Percentiles rank a stretch among this genome's conserved stretches.
Conservation (phyloP, 768 basidiomycete species). For the Mycena kentingensis region DNA sequence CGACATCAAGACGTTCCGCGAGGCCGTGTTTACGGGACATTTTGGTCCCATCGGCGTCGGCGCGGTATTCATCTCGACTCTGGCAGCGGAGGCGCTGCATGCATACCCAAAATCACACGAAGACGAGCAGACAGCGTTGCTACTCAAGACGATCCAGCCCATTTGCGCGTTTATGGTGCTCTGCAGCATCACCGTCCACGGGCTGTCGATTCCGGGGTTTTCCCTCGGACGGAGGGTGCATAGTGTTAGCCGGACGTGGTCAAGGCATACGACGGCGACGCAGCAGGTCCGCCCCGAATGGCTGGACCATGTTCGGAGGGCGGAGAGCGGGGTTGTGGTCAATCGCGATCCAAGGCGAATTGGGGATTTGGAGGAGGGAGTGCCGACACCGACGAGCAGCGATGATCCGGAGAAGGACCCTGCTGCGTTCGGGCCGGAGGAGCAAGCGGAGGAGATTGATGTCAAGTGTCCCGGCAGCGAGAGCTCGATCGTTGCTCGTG, state of each 20-base stretch:
- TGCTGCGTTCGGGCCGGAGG: constrained; percentile 16
- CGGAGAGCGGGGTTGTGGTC: constrained; percentile 72
- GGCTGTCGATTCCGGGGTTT: constrained; percentile 92
- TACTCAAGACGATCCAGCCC: constrained; percentile 82
- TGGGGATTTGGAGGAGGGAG: constrained; percentile 25
- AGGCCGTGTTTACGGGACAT: constrained; percentile 93
- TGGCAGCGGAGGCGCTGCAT: constrained; percentile 65
- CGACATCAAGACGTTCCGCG: constrained; percentile 91
- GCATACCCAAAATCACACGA: constrained; percentile 41
- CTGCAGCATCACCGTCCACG: constrained; percentile 86
- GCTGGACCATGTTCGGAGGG: constrained; percentile 77
- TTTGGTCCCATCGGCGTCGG: constrained; percentile 89
- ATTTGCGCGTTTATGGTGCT: constrained; percentile 96
- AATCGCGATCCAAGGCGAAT: constrained; percentile 74
- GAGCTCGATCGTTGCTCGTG: constrained; percentile 20
- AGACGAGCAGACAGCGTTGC: constrained; percentile 59
- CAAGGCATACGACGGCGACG: constrained; percentile 57
- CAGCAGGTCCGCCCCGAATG: constrained; percentile 68
- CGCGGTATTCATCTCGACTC: constrained; percentile 86
- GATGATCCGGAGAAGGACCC: constrained; percentile 3
- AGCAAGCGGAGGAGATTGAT: too few species aligned
- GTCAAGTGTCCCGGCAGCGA: constrained; percentile 13
- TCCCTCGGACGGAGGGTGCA: constrained; percentile 92
- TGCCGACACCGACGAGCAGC: constrained; percentile 26
- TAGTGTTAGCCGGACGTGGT: constrained; percentile 87